phyloP scores from a whole-genome alignment of 148 eudicot genomes.

The Rheum nobile region DNA sequence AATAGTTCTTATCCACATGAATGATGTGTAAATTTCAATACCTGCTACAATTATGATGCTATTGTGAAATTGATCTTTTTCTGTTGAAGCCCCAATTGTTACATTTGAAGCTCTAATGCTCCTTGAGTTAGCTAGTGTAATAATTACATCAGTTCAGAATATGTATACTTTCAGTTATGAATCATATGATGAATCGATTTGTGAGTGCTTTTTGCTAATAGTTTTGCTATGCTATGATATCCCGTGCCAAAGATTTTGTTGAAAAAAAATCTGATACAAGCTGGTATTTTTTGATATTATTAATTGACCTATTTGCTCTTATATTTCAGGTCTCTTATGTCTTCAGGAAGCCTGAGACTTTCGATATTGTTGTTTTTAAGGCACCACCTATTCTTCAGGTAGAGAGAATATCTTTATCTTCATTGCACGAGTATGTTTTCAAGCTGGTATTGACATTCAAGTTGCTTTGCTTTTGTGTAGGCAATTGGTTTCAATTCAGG shows the following conservation, averaged over 20 bases:
- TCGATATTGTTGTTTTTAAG: constrained; percentile 73
- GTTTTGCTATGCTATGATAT: neutral
- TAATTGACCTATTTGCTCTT: neutral
- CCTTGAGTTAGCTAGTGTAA: neutral
- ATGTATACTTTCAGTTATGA: neutral
- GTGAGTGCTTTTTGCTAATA: neutral
- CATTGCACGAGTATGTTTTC: neutral
- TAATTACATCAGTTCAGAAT: neutral
- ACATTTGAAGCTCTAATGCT: neutral
- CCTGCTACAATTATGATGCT: neutral
- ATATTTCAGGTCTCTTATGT: constrained; percentile 54
- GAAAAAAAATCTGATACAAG: neutral
- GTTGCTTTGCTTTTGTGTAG: neutral
- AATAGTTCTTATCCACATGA: neutral
- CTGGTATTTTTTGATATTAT: neutral
- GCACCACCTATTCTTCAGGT: constrained; percentile 85
- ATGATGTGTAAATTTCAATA: neutral
- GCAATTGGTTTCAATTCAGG: constrained; percentile 41
- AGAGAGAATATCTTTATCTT: neutral
- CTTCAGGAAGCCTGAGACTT: constrained; percentile 75
- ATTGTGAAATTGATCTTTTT: neutral
- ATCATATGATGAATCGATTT: neutral
- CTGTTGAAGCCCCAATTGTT: neutral
- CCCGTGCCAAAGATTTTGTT: neutral
- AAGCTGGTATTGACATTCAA: neutral